Percentiles rank a stretch among this genome's conserved stretches.
Conservation (phyloP, 495 filamentous ascomycete genomes). For the Penicillium pancosmium region DNA sequence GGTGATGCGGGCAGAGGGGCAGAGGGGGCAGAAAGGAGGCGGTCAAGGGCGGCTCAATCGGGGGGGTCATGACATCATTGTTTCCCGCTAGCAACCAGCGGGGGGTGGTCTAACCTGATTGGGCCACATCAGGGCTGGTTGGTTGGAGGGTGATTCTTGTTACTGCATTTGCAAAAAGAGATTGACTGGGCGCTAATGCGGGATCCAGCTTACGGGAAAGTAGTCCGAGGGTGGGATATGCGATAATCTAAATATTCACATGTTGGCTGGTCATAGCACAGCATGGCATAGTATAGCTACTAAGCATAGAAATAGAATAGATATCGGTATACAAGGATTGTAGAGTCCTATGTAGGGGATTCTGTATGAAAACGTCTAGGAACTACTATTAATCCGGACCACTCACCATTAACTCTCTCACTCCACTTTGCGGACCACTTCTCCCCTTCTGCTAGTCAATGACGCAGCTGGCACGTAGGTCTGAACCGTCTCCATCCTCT, state of each 20-base stretch:
- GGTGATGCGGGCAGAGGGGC: not conserved
- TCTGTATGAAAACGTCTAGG: not conserved
- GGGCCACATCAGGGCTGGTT: not conserved
- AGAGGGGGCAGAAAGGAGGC: not conserved
- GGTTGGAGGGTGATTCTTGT: too few species aligned
- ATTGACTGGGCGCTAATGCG: not conserved
- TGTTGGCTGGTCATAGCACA: too few species aligned
- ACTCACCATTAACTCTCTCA: not conserved
- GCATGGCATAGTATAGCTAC: too few species aligned
- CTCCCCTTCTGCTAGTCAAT: slow-evolving; percentile 5
- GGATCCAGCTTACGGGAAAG: not conserved
- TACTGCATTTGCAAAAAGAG: not conserved
- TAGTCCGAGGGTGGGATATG: not conserved
- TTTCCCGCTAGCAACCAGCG: not conserved
- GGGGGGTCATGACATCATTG: slow-evolving; percentile 1
- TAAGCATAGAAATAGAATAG: too few species aligned
- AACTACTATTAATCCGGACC: not conserved
- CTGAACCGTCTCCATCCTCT: slow-evolving; percentile 3
- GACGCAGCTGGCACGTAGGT: slow-evolving; percentile 4
- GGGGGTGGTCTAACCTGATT: not conserved
- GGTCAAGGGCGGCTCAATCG: not conserved
- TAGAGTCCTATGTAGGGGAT: too few species aligned
- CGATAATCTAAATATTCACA: too few species aligned
- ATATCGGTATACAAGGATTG: too few species aligned
- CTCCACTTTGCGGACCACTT: not conserved